Evolutionary conservation across 1,284 basidiomycete genomes (phyloP).

Genomic region (Sanghuangporus sanghuang): DNA sequence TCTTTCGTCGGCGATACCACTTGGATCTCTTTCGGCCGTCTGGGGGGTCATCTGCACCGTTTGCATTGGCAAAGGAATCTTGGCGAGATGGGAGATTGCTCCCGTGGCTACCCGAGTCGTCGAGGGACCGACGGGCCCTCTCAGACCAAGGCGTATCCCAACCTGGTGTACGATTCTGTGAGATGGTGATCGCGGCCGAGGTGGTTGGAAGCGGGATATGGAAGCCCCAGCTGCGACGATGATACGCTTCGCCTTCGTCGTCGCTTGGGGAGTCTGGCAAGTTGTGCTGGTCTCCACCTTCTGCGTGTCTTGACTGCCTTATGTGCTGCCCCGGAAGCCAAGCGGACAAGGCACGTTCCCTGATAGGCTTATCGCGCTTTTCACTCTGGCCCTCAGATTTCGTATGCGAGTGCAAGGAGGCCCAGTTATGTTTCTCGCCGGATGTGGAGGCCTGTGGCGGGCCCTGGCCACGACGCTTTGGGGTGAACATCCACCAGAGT

Average conservation of each 20-base stretch:
- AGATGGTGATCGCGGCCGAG: conserved; percentile 41
- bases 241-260: conserved; percentile 19
- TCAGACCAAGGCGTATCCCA: conserved; percentile 68
- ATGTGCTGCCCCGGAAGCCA: conserved; percentile 12
- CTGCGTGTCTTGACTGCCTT: conserved; percentile 15
- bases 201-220: conserved; percentile 34
- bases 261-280: conserved; percentile 17
- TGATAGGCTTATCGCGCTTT: conserved; percentile 8
- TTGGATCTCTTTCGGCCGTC: conserved; percentile 21
- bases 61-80: conserved; percentile 30
- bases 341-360: conserved; percentile 9
- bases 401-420: conserved; percentile 2
- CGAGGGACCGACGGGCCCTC: conserved; percentile 27
- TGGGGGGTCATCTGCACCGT: conserved; percentile 32
- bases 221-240: conserved; percentile 28
- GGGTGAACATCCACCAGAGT: conserved; percentile 67
- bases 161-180: conserved; percentile 54
- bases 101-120: conserved; percentile 3
- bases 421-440: conserved; percentile 17
- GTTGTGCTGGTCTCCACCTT: conserved; percentile 6
- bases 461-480: conserved; percentile 29
- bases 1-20: conserved; percentile 47
- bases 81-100: conserved; percentile 19
- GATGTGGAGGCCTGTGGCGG: conserved; percentile 27
- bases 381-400: background rate